These are phyloP conservation scores for Blastobotrys apis DNA, from an alignment of 1,139 yeast species.

Conservation along the genomic window DNA sequence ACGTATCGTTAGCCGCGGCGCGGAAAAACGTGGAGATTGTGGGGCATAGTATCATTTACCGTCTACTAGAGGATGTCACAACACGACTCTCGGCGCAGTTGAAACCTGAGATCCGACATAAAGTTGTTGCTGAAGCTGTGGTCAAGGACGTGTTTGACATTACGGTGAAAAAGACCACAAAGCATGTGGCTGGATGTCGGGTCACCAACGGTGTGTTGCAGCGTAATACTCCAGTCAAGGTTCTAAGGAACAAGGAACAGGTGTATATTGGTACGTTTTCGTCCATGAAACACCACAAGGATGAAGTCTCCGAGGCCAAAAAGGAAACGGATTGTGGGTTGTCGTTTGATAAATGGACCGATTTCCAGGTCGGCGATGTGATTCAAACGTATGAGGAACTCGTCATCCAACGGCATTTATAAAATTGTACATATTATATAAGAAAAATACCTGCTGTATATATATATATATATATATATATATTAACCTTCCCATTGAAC, in stretches of 20 bases:
- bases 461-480: neutral
- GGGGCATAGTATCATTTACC: constrained; percentile 77
- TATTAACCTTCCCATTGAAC: constrained; percentile 78
- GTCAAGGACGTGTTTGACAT: constrained; percentile 71
- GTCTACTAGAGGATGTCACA: constrained; percentile 80
- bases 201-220: constrained; percentile 67
- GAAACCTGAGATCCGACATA: constrained; percentile 64
- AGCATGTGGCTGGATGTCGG: constrained; percentile 82
- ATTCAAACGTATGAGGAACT: constrained; percentile 72
- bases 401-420: constrained; percentile 64
- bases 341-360: constrained; percentile 64
- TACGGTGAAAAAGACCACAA: constrained; percentile 43
- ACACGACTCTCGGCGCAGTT: constrained; percentile 56
- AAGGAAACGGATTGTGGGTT: constrained; percentile 93
- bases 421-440: constrained; percentile 19
- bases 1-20: constrained; percentile 57
- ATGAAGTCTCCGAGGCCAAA: constrained; percentile 69
- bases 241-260: constrained; percentile 49
- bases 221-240: constrained; percentile 57
- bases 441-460: constrained; percentile 3
- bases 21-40: constrained; percentile 54
- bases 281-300: constrained; percentile 77
- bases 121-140: constrained; percentile 63
- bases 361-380: constrained; percentile 69
- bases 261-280: constrained; percentile 67